Conservation (phyloP, 2,329 filamentous ascomycete species). For the Cylindrodendrum hubeiense region DNA sequence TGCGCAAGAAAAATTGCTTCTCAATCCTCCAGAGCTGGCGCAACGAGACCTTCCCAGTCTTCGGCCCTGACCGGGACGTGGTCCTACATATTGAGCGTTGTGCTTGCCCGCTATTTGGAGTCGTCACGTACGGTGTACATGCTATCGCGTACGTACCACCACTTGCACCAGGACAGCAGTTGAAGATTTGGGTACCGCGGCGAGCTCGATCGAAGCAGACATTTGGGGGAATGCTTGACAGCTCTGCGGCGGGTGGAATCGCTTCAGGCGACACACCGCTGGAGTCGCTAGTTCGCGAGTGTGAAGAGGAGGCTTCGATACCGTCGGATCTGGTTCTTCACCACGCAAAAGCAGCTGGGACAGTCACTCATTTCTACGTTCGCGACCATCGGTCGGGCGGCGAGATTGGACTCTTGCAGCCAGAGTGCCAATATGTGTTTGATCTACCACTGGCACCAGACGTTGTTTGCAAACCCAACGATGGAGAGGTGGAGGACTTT, state of each 20-base stretch:
- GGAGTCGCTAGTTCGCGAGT: not conserved
- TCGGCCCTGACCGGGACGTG: not conserved
- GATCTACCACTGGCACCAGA: not conserved
- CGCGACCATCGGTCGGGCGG: not conserved
- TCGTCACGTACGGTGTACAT: slow-evolving; percentile 6
- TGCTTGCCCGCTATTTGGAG: slow-evolving; percentile 5
- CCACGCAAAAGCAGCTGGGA: not conserved
- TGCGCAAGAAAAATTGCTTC: not conserved
- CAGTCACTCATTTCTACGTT: slow-evolving; percentile 1
- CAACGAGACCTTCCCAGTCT: slow-evolving; percentile 4
- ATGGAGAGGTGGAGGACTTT: slow-evolving; percentile 4
- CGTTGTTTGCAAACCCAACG: not conserved
- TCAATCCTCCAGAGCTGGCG: not conserved
- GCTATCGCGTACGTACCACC: slow-evolving; percentile 3
- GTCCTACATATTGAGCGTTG: slow-evolving; percentile 9
- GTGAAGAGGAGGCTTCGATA: slow-evolving; percentile 3
- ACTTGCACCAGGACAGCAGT: not conserved
- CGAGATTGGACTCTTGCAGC: slow-evolving; percentile 1
- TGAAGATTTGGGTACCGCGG: slow-evolving; percentile 4
- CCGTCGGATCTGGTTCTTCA: not conserved
- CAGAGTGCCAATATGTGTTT: slow-evolving; percentile 2
- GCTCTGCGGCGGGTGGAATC: not conserved
- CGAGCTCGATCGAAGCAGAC: slow-evolving; percentile 1
- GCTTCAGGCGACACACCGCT: not conserved
- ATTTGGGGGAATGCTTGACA: slow-evolving; percentile 10